phyloP scores from a whole-genome alignment of 2,329 filamentous ascomycete genomes.

The Neurospora crassa region DNA sequence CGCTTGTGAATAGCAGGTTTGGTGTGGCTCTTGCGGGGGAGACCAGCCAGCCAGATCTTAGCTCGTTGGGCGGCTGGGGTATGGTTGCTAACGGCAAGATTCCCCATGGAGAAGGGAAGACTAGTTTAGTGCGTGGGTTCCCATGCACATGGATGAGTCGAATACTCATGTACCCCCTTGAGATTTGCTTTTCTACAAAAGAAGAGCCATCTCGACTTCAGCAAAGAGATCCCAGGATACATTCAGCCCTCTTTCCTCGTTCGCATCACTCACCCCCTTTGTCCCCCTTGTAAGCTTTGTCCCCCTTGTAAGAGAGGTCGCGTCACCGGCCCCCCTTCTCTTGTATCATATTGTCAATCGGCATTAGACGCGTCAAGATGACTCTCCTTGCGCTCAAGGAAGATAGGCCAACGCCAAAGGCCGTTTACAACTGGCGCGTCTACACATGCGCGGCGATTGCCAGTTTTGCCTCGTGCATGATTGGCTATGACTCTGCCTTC shows the following conservation, averaged over 20 bases:
- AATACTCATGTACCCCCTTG: background rate
- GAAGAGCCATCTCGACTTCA: slow-evolving; percentile 4
- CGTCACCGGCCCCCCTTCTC: background rate
- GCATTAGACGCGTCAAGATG: slow-evolving; percentile 16
- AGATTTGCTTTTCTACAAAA: slow-evolving; percentile 13
- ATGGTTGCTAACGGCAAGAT: slow-evolving; percentile 2
- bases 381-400: slow-evolving; percentile 40
- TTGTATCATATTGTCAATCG: background rate
- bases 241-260: slow-evolving; percentile 1
- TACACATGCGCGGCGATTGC: slow-evolving; percentile 44
- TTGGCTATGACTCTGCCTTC: slow-evolving; percentile 62
- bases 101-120: slow-evolving; percentile 9
- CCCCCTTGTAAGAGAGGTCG: background rate
- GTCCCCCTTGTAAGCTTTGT: background rate
- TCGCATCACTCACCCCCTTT: background rate
- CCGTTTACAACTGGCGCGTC: slow-evolving; percentile 53
- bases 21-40: background rate
- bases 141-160: background rate
- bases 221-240: background rate
- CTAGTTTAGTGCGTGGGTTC: slow-evolving; percentile 1
- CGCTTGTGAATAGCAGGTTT: background rate
- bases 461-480: slow-evolving; percentile 47
- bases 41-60: slow-evolving; percentile 3
- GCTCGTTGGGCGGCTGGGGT: slow-evolving; percentile 1
- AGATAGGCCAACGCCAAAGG: slow-evolving; percentile 46